Base-by-base conservation (phyloP, 495 filamentous ascomycete genomes). In the Xylaria telfairii region DNA sequence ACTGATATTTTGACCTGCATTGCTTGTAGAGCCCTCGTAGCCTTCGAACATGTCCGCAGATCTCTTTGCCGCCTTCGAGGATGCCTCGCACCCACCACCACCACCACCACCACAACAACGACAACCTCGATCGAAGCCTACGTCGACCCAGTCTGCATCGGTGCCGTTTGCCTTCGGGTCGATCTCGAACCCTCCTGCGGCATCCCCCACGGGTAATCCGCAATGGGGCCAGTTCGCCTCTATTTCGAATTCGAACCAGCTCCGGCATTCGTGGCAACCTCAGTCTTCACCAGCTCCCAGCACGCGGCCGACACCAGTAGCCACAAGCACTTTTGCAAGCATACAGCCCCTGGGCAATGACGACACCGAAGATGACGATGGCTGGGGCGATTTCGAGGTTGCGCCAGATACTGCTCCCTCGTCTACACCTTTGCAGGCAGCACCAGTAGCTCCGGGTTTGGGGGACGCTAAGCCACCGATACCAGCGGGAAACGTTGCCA, bases 371-470 rank as follows among this genome's bases (percentile, higher is more conserved):
- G 77, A 78, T 0, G 83, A 78, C 0, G 91, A 93, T 75, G 91
- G 90, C 15, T 94, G 91, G 87, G 91, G 92, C 17, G 91, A 93
- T 67, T 94, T 94, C 72, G 92, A 92, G 74, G 85, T 85, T 17
- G 87, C 90, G 61, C 69, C 74, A 46, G 72, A 39, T 21, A 65
- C 51, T n/a, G 57, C 28, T 24, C 64, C 71, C 7, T 49, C 69
- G 5, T 49, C 68, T 24, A 30, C 34, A 17, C 34, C 70, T 68
- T 51, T 61, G 44, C 47, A 24, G n/a, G n/a, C 44, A 64, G 30
- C 63, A 1, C 51, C 65, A 19, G 53, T 41, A 37, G 46, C 53
- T 13, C 44, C 73, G 17, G 39, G 73, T n/a, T 68, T 74, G 24
- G 51, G 53, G 13, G 69, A 66, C 13, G 71, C 64, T 24, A 65